Evolutionary conservation across 2,329 filamentous ascomycete species (phyloP).

Genomic region (Leptographium flavum): DNA sequence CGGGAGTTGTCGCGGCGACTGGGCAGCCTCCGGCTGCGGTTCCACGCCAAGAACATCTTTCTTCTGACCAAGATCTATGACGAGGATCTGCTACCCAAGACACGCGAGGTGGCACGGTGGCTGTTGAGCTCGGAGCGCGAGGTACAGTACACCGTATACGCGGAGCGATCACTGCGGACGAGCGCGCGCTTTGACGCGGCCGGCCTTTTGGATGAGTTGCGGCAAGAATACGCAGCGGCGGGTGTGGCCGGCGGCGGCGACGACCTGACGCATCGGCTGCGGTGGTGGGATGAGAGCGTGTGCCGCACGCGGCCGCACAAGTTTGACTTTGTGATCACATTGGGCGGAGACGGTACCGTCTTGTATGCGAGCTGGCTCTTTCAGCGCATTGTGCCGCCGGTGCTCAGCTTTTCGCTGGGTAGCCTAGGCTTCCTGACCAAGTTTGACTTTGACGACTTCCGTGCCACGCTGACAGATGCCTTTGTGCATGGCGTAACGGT

Average conservation of each 20-base stretch:
- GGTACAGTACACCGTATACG: slow-evolving; percentile 61
- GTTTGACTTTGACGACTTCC: slow-evolving; percentile 74
- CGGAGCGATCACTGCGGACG: slow-evolving; percentile 61
- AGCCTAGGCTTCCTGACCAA: slow-evolving; percentile 93
- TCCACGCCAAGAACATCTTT: slow-evolving; percentile 73
- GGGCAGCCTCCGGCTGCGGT: slow-evolving; percentile 67
- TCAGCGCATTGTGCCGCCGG: slow-evolving; percentile 84
- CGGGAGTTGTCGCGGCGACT: slow-evolving; percentile 77
- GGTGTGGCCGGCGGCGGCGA: slow-evolving; percentile 18
- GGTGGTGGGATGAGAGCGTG: slow-evolving; percentile 73
- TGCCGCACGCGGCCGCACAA: slow-evolving; percentile 66
- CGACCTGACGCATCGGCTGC: slow-evolving; percentile 39
- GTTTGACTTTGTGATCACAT: slow-evolving; percentile 86
- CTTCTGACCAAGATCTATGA: slow-evolving; percentile 89
- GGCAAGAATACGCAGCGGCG: slow-evolving; percentile 22
- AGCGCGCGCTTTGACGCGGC: slow-evolving; percentile 60
- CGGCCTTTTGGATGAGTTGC: slow-evolving; percentile 52
- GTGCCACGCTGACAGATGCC: slow-evolving; percentile 51
- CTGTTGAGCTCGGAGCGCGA: slow-evolving; percentile 57
- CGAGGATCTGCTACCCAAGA: slow-evolving; percentile 60
- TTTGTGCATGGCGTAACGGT: slow-evolving; percentile 80
- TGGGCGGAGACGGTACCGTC: slow-evolving; percentile 93
- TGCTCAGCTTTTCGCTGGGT: slow-evolving; percentile 80
- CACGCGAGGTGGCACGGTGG: slow-evolving; percentile 67
- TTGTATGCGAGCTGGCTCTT: slow-evolving; percentile 95